These are phyloP conservation scores for Scedosporium apiospermum DNA, from an alignment of 2,329 filamentous ascomycete genomes.

Conservation along the genomic window DNA sequence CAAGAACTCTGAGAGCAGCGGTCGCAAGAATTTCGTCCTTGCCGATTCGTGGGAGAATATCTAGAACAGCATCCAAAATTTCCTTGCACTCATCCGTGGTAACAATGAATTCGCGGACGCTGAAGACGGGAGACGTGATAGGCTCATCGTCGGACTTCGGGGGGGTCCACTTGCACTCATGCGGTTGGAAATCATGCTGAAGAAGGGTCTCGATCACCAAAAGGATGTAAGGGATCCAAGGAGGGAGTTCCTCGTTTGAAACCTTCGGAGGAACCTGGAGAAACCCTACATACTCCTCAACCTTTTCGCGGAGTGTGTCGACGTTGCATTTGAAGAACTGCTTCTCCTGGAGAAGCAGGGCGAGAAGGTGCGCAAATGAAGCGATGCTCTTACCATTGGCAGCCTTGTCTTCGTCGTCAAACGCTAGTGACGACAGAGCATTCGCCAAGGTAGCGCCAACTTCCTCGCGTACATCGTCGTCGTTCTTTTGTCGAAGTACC, in stretches of 20 bases:
- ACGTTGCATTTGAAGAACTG: slow-evolving; percentile 71
- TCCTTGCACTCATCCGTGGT: slow-evolving; percentile 54
- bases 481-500: slow-evolving; percentile 46
- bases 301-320: slow-evolving; percentile 65
- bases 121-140: slow-evolving; percentile 34
- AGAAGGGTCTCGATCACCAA: slow-evolving; percentile 84
- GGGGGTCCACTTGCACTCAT: slow-evolving; percentile 60
- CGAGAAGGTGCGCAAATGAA: slow-evolving; percentile 85
- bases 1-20: slow-evolving; percentile 72
- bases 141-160: slow-evolving; percentile 40
- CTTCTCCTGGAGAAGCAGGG: slow-evolving; percentile 74
- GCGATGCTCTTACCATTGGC: slow-evolving; percentile 56
- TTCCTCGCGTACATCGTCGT: slow-evolving; percentile 50
- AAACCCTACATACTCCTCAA: slow-evolving; percentile 68
- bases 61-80: slow-evolving; percentile 69
- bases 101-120: slow-evolving; percentile 23
- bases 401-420: slow-evolving; percentile 56
- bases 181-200: slow-evolving; percentile 78
- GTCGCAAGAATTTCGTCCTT: slow-evolving; percentile 81
- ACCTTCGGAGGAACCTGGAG: slow-evolving; percentile 61
- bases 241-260: slow-evolving; percentile 67
- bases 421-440: slow-evolving; percentile 63
- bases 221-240: slow-evolving; percentile 86
- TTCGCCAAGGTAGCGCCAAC: slow-evolving; percentile 76
- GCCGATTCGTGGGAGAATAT: slow-evolving; percentile 74